Evolutionary conservation across 441 rosid species (phyloP), one percentile per base, ranked within the genome.

Genomic region (Pelargonium fulgidum): DNA sequence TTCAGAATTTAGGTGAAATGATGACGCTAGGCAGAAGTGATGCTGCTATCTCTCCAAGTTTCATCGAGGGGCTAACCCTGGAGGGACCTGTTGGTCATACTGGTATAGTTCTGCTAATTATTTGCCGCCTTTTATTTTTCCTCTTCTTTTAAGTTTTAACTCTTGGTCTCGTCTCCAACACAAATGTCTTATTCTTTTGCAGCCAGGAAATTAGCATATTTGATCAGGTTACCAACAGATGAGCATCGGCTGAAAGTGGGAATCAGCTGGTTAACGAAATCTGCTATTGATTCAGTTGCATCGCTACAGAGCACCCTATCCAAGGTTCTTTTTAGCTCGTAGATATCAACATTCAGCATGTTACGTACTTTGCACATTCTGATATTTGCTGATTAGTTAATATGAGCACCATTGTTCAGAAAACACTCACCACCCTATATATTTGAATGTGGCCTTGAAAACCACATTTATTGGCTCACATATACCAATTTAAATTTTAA

Each of bases 1-100:
- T 87, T 74, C 97, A 93, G 78, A 91, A 91, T 70, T 78, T 93
- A 29, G 98, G 98, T 52, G 98, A 93, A 82, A 93, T 93, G 98
- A 89, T 93, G 96, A 88, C 83, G 24, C 85, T 93, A 36, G 98
- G 97, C 41, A 85, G 87, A 85, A 85, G 77, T 45, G 95, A 93
- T 63, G 98, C 89, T 58, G 95, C 98, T 26, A 67, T 93, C 66
- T 77, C 98, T 6, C 97, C 97, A 56, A 88, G 90, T 79, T 91
- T 93, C 81, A 78, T 88, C 14, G 98, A 93, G 64, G 96, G 98
- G 63, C 78, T 91, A 68, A 93, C 97, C 7, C 79, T 93, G 33
- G 98, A 91, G 61, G 97, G 98, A 12, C 89, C 96, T 1, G 64
- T 89, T 73, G 99, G 99, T 70, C 97, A 93, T 69, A 74, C 93